Base-by-base conservation (phyloP, 495 filamentous ascomycete genomes). In the Aspergillus sparsus region DNA sequence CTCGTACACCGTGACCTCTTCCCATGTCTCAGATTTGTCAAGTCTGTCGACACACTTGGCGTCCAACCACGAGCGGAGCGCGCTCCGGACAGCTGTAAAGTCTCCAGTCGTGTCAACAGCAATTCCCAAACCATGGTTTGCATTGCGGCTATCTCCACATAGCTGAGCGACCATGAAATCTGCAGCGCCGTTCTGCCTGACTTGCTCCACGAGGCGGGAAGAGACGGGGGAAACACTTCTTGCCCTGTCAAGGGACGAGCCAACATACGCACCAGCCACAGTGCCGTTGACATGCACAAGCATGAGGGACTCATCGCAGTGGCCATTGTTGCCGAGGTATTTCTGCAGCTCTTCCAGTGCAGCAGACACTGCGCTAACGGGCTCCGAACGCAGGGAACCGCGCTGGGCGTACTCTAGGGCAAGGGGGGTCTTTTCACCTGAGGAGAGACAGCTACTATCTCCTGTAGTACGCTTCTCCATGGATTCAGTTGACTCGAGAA, bases 101-200 rank as follows among this genome's bases (percentile, higher is more conserved):
- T 62, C 32, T 8, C 33, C 44, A 7, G 35, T 36, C 8, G 54
- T 52, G 13, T 35, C n/a, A 33, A 57, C 42, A 7, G 37, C 42
- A 37, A 62, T 39, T 12, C 60, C 60, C 15, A 52, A 34, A 10
- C 47, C 39, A 49, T 62, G 50, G 46, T 58, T 31, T 7, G 45
- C 54, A 39, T 52, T 58, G 32, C 53, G 60, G 9, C 41, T 13
- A 0, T 34, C 35, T 5, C 53, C 60, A 33, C 60, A 62, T n/a
- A 62, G 54, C 54, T 62, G 60, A 10, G 16, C 60, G 12, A 34
- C 46, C 5, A 45, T 52, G 13, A 21, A 37, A 12, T 42, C 49
- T 6, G 49, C n/a, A 15, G 15, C 1, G 3, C 36, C 50, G 11
- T 54, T 33, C 35, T 12, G 41, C 6, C 7, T 12, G 6, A 27